Evolutionary conservation across 805 yeast species (phyloP).

Genomic region (Wickerhamomyces hampshirensis): DNA sequence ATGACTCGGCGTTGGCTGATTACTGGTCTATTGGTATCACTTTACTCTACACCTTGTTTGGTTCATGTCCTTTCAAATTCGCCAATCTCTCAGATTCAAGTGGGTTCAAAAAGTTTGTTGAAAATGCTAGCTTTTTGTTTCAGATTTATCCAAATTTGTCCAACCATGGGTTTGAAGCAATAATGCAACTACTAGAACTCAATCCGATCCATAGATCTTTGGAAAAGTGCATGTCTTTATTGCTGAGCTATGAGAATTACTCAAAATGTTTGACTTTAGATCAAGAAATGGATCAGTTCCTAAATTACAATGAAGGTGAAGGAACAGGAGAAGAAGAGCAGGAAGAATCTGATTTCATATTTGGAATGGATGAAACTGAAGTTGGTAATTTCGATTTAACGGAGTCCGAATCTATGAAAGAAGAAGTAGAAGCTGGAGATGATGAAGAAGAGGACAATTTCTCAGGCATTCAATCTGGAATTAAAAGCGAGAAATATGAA

Average conservation of each 20-base stretch:
- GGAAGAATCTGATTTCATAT: constrained; percentile 2
- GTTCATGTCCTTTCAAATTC: constrained; percentile 71
- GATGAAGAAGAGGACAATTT: no score
- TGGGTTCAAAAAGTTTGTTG: constrained; percentile 56
- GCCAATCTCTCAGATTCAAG: constrained; percentile 69
- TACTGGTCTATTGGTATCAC: constrained; percentile 88
- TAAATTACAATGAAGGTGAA: constrained; percentile 9
- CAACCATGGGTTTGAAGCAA: constrained; percentile 64
- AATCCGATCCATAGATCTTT: constrained; percentile 52
- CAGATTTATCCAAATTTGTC: constrained; percentile 75
- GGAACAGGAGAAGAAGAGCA: constrained; percentile 1
- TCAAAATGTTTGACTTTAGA: constrained; percentile 53
- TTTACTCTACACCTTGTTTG: constrained; percentile 72
- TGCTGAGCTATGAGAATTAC: constrained; percentile 31
- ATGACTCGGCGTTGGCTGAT: constrained; percentile 75
- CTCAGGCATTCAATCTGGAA: no score
- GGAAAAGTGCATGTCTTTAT: constrained; percentile 43
- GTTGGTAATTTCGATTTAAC: background rate
- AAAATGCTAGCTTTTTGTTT: constrained; percentile 63
- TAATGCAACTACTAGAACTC: constrained; percentile 60
- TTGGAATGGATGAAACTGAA: constrained; percentile 2
- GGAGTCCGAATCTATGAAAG: no score
- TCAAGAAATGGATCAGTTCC: constrained; percentile 41
- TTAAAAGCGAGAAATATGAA: no score
- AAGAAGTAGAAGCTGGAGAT: no score